phyloP scores from a whole-genome alignment of 225 moss, liverwort and hornwort genomes.

The Ulota crispa region DNA sequence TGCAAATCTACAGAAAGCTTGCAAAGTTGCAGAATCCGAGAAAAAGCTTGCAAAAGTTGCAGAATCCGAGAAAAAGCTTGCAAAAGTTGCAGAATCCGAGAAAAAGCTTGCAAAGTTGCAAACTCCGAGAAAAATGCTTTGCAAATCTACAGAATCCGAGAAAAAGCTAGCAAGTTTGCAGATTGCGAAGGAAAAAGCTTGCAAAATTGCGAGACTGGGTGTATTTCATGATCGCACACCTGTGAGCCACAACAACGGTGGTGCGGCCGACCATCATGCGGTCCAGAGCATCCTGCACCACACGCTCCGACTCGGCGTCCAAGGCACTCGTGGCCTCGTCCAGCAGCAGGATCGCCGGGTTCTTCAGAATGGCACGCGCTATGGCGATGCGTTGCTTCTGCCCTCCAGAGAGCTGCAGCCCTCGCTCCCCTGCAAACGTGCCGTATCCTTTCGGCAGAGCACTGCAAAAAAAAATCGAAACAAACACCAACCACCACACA shows the following conservation, averaged over 20 bases:
- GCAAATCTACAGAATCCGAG: too few relatives aligned
- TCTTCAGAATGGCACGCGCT: conserved; percentile 68
- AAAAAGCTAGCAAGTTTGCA: not conserved
- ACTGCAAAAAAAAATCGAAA: conserved; percentile 19
- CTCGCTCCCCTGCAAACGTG: conserved; percentile 70
- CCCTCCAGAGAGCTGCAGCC: conserved; percentile 62
- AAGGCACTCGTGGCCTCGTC: conserved; percentile 80
- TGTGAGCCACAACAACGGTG: conserved; percentile 69
- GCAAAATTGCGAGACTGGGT: too few relatives aligned
- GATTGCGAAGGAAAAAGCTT: too few relatives aligned
- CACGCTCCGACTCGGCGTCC: conserved; percentile 63
- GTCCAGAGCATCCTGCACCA: conserved; percentile 72
- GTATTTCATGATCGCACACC: conserved; percentile 3
- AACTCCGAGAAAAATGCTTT: too few relatives aligned
- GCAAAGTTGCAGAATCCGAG: too few relatives aligned
- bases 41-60: too few relatives aligned
- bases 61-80: too few relatives aligned
- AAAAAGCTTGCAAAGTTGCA: too few relatives aligned
- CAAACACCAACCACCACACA: not conserved
- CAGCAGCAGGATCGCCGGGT: conserved; percentile 61
- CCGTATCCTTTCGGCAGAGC: conserved; percentile 57
- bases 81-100: too few relatives aligned
- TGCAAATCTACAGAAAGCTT: too few relatives aligned
- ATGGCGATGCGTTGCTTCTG: conserved; percentile 77
- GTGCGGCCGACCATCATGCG: conserved; percentile 59